Base-by-base conservation (phyloP, 768 basidiomycete species). In the Kwoniella pini region DNA sequence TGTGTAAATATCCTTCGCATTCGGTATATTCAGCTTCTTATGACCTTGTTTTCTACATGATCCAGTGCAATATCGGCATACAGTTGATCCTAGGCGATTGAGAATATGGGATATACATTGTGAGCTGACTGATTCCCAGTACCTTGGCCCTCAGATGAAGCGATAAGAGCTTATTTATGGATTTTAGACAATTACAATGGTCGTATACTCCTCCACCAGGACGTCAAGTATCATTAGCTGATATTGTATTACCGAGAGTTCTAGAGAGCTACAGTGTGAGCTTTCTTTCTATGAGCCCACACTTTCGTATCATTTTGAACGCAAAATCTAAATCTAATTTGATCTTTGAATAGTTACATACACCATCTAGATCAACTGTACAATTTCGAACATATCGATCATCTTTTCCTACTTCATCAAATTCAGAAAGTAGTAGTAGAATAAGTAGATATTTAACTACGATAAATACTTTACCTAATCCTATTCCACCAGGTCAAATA, bases 251-350 rank as follows among this genome's bases (percentile, higher is more conserved):
- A 12, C 65, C 62, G 19, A 54, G 72, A 4, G 42, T 71, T 3
- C 63, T 74, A 2, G 70, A 71, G 38, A 68, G 70, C 44, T 70
- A 74, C 45, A 51, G 61, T 10, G 72, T 71, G 43, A 40, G 70
- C 62, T 6, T 10, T 21, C 4, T 10, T 2, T 15, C 15, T 17
- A 28, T 21, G 27, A 24, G 31, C 33, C 27, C 5, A 13, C 4
- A 30, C 38, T 4, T 3, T 36, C 30, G 7, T 21, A 39, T 39
- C 22, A 31, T 42, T 19, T 13, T 31, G 27, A 7, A 43, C n/a
- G 4, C 3, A 36, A 7, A n/a, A n/a, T n/a, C n/a, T n/a, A n/a
- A n/a, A n/a, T n/a, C n/a, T n/a, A n/a, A n/a, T n/a, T n/a, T n/a
- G n/a, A n/a, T 19, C 15, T 27, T 22, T 9, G 2, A 48, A n/a